phyloP scores from a whole-genome alignment of 1,284 basidiomycete genomes.

The Pisolithus thermaeus region DNA sequence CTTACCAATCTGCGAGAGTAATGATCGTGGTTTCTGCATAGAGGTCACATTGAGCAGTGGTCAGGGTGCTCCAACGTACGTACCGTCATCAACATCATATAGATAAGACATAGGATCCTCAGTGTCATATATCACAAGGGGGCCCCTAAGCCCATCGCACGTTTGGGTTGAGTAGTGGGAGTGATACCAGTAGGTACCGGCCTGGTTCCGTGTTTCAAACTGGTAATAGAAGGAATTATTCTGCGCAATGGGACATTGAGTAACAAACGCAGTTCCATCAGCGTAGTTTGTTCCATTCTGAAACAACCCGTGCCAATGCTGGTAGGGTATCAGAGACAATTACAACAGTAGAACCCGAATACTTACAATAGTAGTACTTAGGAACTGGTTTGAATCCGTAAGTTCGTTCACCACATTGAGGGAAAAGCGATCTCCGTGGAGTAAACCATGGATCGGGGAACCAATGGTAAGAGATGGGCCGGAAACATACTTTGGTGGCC shows the following conservation, averaged over 20 bases:
- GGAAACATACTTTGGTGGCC: slow-evolving; percentile 16
- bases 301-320: slow-evolving; percentile 33
- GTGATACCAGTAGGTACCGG: slow-evolving; percentile 31
- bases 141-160: slow-evolving; percentile 44
- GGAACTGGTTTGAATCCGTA: slow-evolving; percentile 27
- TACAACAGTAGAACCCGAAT: not conserved
- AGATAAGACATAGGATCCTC: slow-evolving; percentile 28
- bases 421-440: slow-evolving; percentile 16
- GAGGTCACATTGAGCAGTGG: not conserved
- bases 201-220: slow-evolving; percentile 19
- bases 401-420: slow-evolving; percentile 29
- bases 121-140: slow-evolving; percentile 35
- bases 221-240: slow-evolving; percentile 18
- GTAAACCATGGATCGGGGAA: not conserved
- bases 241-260: slow-evolving; percentile 30
- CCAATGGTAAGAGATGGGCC: not conserved
- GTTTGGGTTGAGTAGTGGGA: slow-evolving; percentile 30
- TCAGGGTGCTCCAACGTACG: not conserved
- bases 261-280: slow-evolving; percentile 27
- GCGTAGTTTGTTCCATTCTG: slow-evolving; percentile 28
- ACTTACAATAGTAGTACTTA: slow-evolving; percentile 29
- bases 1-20: slow-evolving; percentile 26
- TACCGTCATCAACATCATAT: slow-evolving; percentile 38
- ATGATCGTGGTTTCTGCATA: slow-evolving; percentile 24
- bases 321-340: not conserved